These are phyloP conservation scores for Rhododendron mucronatum DNA, from an alignment of 148 eudicot genomes.

Conservation along the genomic window DNA sequence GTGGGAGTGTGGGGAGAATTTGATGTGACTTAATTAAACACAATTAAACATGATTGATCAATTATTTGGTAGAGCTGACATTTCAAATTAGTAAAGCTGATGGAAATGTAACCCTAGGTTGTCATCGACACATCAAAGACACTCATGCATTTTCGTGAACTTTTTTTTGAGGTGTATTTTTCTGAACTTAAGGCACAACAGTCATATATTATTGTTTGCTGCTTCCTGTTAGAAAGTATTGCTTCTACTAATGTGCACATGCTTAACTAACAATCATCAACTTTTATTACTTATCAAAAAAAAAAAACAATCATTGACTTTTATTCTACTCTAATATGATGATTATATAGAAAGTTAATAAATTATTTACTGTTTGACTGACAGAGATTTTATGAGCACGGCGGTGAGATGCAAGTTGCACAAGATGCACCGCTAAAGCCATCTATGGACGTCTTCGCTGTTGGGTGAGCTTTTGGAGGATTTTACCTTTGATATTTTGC, in stretches of 20 bases:
- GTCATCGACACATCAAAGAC: neutral
- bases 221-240: neutral
- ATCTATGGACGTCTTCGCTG: conserved; percentile 94
- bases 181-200: neutral
- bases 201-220: neutral
- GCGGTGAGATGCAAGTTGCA: conserved; percentile 77
- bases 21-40: neutral
- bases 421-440: conserved; percentile 81
- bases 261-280: neutral
- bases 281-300: no score
- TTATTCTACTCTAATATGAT: neutral
- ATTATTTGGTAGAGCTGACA: neutral
- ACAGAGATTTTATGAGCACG: conserved; percentile 99
- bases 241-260: neutral
- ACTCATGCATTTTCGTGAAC: neutral
- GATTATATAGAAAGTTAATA: neutral
- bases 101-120: neutral
- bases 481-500: neutral
- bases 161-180: neutral
- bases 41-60: neutral
- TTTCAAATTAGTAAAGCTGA: neutral
- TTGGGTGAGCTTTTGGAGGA: conserved; percentile 60
- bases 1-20: neutral
- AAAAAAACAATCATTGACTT: neutral
- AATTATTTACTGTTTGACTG: conserved; percentile 3